A percentile compares a stretch with the other conserved stretches of the same genome.
phyloP scores from a whole-genome alignment of 2,329 filamentous ascomycete species.

The Monilinia aucupariae region DNA sequence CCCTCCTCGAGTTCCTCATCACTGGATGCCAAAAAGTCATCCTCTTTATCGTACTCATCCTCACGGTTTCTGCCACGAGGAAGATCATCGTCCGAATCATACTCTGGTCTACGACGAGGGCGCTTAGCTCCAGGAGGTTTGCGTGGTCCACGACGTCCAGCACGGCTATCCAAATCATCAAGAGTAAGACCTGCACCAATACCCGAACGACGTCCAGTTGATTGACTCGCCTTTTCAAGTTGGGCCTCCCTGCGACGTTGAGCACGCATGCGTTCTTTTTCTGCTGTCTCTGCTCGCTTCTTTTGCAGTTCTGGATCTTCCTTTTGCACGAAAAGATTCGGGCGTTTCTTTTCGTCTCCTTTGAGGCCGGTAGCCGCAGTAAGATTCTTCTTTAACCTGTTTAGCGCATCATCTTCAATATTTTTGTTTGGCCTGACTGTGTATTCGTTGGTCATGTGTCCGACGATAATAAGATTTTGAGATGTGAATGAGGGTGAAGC shows the following conservation, averaged over 20 bases:
- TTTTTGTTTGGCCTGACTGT: slow-evolving; percentile 62
- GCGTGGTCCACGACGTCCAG: slow-evolving; percentile 47
- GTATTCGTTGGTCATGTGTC: slow-evolving; percentile 70
- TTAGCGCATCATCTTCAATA: slow-evolving; percentile 65
- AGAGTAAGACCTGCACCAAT: slow-evolving; percentile 57
- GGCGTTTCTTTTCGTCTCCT: slow-evolving; percentile 49
- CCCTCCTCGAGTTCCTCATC: slow-evolving; percentile 62
- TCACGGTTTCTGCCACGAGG: slow-evolving; percentile 51
- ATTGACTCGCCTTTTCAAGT: slow-evolving; percentile 49
- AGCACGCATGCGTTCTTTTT: slow-evolving; percentile 66
- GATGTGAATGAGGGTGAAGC: slow-evolving; percentile 64
- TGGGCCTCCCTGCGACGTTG: slow-evolving; percentile 64
- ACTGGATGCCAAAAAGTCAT: slow-evolving; percentile 71
- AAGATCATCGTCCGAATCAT: slow-evolving; percentile 72
- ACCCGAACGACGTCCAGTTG: slow-evolving; percentile 35
- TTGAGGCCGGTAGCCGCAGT: slow-evolving; percentile 53
- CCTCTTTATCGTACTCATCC: slow-evolving; percentile 74
- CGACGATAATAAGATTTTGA: slow-evolving; percentile 64
- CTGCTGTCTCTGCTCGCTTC: slow-evolving; percentile 65
- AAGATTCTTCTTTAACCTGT: slow-evolving; percentile 61
- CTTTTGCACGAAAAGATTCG: slow-evolving; percentile 64
- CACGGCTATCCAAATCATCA: slow-evolving; percentile 61
- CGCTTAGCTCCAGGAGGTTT: slow-evolving; percentile 47
- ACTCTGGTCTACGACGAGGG: slow-evolving; percentile 55
- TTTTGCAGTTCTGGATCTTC: slow-evolving; percentile 72